A percentile compares a stretch with the other conserved stretches of the same genome.
phyloP scores from a whole-genome alignment of 192 early-diverging fungal genomes.

The Dispira simplex region DNA sequence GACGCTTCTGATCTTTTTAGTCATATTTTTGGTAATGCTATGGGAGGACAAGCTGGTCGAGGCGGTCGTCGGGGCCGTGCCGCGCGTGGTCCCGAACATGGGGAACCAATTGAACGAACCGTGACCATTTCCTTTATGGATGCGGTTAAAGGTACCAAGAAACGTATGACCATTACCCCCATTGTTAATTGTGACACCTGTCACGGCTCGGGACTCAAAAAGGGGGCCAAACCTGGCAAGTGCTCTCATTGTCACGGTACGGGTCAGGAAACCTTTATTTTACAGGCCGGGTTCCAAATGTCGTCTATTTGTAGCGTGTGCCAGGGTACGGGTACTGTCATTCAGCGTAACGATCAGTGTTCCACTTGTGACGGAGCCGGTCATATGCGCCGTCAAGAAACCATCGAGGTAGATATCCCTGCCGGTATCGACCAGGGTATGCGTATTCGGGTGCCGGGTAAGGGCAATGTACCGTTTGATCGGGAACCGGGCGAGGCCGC shows the following conservation, averaged over 20 bases:
- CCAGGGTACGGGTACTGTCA: conserved; percentile 59
- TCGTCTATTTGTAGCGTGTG: conserved; percentile 68
- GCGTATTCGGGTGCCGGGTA: conserved; percentile 52
- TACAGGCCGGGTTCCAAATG: conserved; percentile 84
- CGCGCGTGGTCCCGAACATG: conserved; percentile 24
- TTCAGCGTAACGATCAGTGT: conserved; percentile 55
- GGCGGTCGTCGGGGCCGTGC: conserved; percentile 22
- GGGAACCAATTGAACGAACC: conserved; percentile 45
- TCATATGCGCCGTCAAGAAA: conserved; percentile 52
- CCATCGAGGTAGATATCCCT: conserved; percentile 64
- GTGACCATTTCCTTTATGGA: conserved; percentile 80
- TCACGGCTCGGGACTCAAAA: conserved; percentile 62
- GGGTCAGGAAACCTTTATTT: conserved; percentile 62
- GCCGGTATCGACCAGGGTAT: conserved; percentile 74
- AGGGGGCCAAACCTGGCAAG: conserved; percentile 45
- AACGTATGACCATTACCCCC: conserved; percentile 42
- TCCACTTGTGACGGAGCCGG: conserved; percentile 66
- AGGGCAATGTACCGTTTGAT: conserved; percentile 69
- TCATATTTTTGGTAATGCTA: conserved; percentile 54
- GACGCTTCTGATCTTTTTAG: conserved; percentile 52
- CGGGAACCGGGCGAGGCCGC: conserved; percentile 24
- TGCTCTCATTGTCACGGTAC: conserved; percentile 71
- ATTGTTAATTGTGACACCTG: conserved; percentile 67
- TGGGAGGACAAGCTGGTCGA: conserved; percentile 25
- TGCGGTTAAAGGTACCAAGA: conserved; percentile 63